phyloP scores from a whole-genome alignment of 805 yeast genomes.

The Candida tallmaniae region DNA sequence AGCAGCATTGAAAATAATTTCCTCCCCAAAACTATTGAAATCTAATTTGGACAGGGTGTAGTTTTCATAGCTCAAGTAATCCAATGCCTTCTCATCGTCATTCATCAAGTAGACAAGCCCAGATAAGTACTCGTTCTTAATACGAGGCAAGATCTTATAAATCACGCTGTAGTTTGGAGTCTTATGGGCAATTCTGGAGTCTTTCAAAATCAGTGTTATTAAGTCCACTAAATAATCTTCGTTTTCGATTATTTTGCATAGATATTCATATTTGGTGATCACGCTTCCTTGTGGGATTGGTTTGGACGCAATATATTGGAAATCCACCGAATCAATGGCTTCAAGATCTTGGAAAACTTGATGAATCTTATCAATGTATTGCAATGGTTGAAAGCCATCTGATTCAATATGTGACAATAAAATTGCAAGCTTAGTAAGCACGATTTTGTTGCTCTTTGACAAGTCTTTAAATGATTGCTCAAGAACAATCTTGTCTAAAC shows the following conservation, averaged over 20 bases:
- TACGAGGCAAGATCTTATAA: slow-evolving; percentile 32
- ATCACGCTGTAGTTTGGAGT: slow-evolving; percentile 40
- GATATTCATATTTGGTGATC: slow-evolving; percentile 7
- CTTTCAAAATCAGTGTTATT: slow-evolving; percentile 18
- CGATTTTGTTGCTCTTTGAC: slow-evolving; percentile 22
- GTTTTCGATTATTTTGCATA: slow-evolving; percentile 12
- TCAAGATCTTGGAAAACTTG: slow-evolving; percentile 22
- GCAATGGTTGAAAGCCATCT: neutral
- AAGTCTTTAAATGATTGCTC: slow-evolving; percentile 26
- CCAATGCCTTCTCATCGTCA: slow-evolving; percentile 12
- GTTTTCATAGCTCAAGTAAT: slow-evolving; percentile 7
- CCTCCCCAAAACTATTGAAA: neutral
- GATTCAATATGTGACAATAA: slow-evolving; percentile 31
- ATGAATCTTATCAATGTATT: slow-evolving; percentile 15
- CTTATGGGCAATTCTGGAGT: slow-evolving; percentile 17
- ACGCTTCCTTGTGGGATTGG: slow-evolving; percentile 7
- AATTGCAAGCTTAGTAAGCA: slow-evolving; percentile 25
- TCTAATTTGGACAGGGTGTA: slow-evolving; percentile 1
- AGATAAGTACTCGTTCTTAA: slow-evolving; percentile 25
- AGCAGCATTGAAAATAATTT: neutral
- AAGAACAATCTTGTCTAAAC: slow-evolving; percentile 17
- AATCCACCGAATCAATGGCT: slow-evolving; percentile 6
- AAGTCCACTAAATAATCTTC: slow-evolving; percentile 33
- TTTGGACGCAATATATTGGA: neutral
- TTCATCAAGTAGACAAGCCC: slow-evolving; percentile 33